Base-by-base conservation (phyloP, 768 basidiomycete species). In the Hydnum rufescens region DNA sequence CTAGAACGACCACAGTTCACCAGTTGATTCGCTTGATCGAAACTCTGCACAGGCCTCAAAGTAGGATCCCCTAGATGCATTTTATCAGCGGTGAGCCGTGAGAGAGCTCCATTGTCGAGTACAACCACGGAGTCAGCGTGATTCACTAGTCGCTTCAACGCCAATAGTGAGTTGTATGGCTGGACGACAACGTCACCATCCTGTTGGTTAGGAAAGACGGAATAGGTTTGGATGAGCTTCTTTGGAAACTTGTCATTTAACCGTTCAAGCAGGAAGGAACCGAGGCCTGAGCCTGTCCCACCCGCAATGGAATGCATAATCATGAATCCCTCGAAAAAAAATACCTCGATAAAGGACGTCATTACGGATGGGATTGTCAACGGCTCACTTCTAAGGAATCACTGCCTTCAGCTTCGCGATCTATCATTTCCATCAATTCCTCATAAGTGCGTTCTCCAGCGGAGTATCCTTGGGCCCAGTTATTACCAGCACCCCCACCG, bases 401-500 rank as follows among this genome's bases (percentile, higher is more conserved):
- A 63, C 88, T 93, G 16, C 93, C 92, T 64, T 99, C 93, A 4
- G 92, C 92, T 66, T 97, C 93, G 23, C 93, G 75, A 63, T 97
- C 93, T 53, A 99, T 77, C 90, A 99, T 96, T 65, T 99, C 93
- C 78, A 97, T 90, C 54, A 96, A 76, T 58, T 96, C 93, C 60
- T 96, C 92, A 63, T 93, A 95, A 56, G 89, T 74, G 55, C 74
- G 71, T 66, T 97, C 93, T 51, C 92, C 95, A 3, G 82, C 75
- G 4, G 80, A 73, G 62, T 92, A 92, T 13, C 93, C 93, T 59
- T 90, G 87, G 0, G 93, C 93, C 88, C 93, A 97, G 63, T 96
- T 97, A 61, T 99, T 99, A 18, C 95, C 95, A 8, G 95, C 95
- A 31, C 95, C 95, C n/a, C 95, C 92, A 3, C 95, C 95, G 61